phyloP scores from a whole-genome alignment of 257 asterid species.

The Cruciata laevipes region DNA sequence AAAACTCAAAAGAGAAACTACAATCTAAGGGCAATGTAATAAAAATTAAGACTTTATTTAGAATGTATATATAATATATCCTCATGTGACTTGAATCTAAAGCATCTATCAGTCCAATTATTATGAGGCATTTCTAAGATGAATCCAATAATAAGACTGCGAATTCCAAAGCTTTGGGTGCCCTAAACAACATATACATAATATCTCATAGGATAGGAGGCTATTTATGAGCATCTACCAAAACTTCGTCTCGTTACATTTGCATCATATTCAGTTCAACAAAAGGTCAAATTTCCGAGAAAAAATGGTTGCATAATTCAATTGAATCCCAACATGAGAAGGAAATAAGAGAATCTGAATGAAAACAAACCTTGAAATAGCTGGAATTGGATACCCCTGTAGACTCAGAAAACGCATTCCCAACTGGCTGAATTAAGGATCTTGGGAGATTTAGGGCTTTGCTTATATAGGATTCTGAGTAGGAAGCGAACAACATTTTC shows the following conservation, averaged over 20 bases:
- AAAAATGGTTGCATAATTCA: not conserved
- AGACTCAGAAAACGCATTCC: conserved; percentile 22
- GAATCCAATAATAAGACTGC: too few species aligned
- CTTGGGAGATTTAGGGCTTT: not conserved
- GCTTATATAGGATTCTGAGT: not conserved
- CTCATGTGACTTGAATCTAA: too few species aligned
- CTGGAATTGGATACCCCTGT: conserved; percentile 17
- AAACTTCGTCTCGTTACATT: not conserved
- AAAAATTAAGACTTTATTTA: too few species aligned
- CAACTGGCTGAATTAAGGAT: not conserved
- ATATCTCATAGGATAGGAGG: too few species aligned
- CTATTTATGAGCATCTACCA: not conserved
- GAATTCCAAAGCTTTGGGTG: too few species aligned
- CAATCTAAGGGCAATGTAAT: too few species aligned
- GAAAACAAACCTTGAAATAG: conserved; percentile 27
- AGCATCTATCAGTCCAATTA: too few species aligned
- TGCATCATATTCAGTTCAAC: not conserved
- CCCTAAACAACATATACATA: too few species aligned
- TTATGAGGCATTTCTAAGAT: too few species aligned
- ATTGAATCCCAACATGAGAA: not conserved
- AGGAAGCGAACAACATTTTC: not conserved
- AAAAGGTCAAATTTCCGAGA: not conserved
- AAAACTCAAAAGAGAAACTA: not conserved
- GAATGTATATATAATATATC: too few species aligned
- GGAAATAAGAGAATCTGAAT: not conserved